phyloP scores from a whole-genome alignment of 345 rosid genomes.

The Linum tenue region DNA sequence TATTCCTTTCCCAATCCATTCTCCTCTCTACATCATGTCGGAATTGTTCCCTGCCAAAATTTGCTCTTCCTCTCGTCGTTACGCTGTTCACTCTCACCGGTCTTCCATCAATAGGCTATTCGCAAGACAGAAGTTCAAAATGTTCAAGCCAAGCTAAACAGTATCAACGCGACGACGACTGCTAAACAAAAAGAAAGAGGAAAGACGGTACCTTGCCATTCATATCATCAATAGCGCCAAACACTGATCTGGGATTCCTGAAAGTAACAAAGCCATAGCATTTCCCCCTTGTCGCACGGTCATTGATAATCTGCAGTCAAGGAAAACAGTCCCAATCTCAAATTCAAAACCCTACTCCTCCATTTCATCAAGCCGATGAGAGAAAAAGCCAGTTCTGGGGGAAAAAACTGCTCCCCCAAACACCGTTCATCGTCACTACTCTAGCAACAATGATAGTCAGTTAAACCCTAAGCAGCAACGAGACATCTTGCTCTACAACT shows the following conservation, averaged over 20 bases:
- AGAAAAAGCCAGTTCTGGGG: no score
- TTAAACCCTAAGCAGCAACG: no score
- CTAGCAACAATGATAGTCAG: no score
- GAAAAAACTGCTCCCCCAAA: no score
- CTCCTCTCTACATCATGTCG: slow-evolving; percentile 24
- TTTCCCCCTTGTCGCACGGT: slow-evolving; percentile 58
- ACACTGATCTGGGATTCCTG: slow-evolving; percentile 61
- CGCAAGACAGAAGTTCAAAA: slow-evolving; percentile 18
- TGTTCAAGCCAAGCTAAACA: slow-evolving; percentile 2
- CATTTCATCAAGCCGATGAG: not conserved
- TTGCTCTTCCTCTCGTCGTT: slow-evolving; percentile 58
- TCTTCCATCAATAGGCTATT: slow-evolving; percentile 64
- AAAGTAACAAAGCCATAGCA: slow-evolving; percentile 84
- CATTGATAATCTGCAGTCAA: slow-evolving; percentile 57
- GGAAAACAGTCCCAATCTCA: not conserved
- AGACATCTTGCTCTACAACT: no score
- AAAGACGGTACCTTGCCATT: slow-evolving; percentile 63
- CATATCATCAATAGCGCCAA: slow-evolving; percentile 78
- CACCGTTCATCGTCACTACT: no score
- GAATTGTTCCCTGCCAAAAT: slow-evolving; percentile 29
- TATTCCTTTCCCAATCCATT: slow-evolving; percentile 31
- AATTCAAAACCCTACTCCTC: not conserved
- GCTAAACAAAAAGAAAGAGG: slow-evolving; percentile 5
- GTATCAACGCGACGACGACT: not conserved
- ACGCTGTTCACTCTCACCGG: slow-evolving; percentile 72